Conservation (phyloP, 768 basidiomycete genomes). For the Amanita muscaria region DNA sequence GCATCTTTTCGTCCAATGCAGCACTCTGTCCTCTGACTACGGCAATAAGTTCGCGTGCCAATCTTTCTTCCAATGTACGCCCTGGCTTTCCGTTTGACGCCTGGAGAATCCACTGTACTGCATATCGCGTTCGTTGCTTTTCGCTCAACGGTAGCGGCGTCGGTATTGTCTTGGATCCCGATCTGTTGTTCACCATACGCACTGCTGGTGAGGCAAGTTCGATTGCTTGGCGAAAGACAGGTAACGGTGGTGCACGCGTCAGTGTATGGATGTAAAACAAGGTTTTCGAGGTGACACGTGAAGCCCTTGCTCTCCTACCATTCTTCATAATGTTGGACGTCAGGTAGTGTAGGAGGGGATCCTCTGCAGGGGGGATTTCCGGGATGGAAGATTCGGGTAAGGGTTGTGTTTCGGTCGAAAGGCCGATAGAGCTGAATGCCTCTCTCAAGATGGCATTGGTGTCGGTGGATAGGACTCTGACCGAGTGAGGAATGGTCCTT, state of each 20-base stretch:
- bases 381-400: conserved; percentile 18
- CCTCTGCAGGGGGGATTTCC: conserved; percentile 64
- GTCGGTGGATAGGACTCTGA: neutral
- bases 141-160: conserved; percentile 71
- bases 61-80: conserved; percentile 51
- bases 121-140: conserved; percentile 66
- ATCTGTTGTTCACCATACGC: conserved; percentile 45
- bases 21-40: conserved; percentile 56
- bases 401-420: neutral
- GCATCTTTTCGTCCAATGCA: conserved; percentile 52
- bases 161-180: conserved; percentile 54
- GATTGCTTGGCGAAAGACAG: conserved; percentile 70
- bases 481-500: neutral
- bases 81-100: conserved; percentile 50
- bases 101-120: conserved; percentile 63
- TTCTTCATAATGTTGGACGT: conserved; percentile 51
- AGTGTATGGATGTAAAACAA: conserved; percentile 66
- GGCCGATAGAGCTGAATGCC: neutral
- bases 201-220: conserved; percentile 63
- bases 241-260: conserved; percentile 72
- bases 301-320: conserved; percentile 57
- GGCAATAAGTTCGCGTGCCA: conserved; percentile 72
- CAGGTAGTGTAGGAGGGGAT: conserved; percentile 66
- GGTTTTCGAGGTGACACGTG: conserved; percentile 46
- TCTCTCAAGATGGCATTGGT: neutral